Evolutionary conservation across 2,329 filamentous ascomycete genomes (phyloP), one percentile per base, ranked within the genome.

Genomic region (Rutstroemia sp.): DNA sequence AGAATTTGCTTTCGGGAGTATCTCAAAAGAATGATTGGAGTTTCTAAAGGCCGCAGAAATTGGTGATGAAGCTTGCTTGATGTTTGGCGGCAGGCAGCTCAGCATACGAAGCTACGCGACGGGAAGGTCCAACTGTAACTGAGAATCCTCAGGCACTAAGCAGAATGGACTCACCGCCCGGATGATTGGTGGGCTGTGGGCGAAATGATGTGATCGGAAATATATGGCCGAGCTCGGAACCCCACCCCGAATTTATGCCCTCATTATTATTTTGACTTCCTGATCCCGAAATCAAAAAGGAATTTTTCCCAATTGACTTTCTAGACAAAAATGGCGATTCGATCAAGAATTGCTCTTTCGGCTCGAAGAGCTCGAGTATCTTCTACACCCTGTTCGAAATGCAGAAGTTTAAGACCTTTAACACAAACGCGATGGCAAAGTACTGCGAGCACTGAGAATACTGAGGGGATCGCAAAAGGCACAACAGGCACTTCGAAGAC

Each of bases 401-500:
- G 57, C 41, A 61, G 57, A 59, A 46, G 27, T 39, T 39, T 66
- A 38, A 62, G 64, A 54, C 57, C 61, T 25, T 44, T 65, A 4
- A 23, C 56, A 6, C 65, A 69, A 58, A 25, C 56, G 7, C 61
- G 68, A 60, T 67, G 59, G 59, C 60, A 63, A 62, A 70, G 63
- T 54, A 69, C 66, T 25, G 63, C 65, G 19, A 67, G 45, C 23
- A 66, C 63, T 21, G 67, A 69, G 51, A 63, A 61, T 19, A 60
- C 34, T 52, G 65, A 67, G 56, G 65, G 61, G 4, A 54, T 60
- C 38, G 57, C 64, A 42, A 65, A 69, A 58, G 61, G 62, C 23
- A 63, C 63, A 12, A 65, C 65, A n/a, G 61, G 58, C 4, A 56
- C 63, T 27, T 63, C 67, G 10, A 75, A 77, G 61, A 66, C 72